Conservation (phyloP, 2,329 filamentous ascomycete genomes). For the Diaporthe vaccinii region DNA sequence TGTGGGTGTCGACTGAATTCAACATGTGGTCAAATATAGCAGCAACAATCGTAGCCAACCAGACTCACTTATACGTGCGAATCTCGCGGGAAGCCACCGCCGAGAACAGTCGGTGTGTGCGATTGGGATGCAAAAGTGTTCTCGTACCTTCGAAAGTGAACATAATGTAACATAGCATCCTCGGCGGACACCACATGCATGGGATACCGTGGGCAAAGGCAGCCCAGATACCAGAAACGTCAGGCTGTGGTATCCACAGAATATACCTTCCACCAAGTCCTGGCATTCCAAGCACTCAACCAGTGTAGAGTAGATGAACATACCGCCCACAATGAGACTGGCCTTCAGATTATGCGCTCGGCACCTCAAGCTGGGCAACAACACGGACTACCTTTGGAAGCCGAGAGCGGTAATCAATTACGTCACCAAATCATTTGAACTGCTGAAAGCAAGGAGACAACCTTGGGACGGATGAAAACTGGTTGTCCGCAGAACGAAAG, state of each 20-base stretch:
- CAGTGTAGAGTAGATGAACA: not conserved
- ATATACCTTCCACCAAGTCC: not conserved
- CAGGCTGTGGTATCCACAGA: not conserved
- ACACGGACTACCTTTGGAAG: not conserved
- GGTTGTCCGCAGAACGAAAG: not conserved
- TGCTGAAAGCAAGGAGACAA: not conserved
- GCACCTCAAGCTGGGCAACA: not conserved
- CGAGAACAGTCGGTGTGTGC: too few species aligned
- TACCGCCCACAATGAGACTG: not conserved
- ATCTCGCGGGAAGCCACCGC: not conserved
- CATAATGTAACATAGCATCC: not conserved
- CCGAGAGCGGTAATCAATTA: not conserved
- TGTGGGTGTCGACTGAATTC: not conserved
- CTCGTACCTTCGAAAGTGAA: not conserved
- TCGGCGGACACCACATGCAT: not conserved
- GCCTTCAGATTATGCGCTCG: not conserved
- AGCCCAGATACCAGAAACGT: not conserved
- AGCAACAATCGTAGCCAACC: not conserved
- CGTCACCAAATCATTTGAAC: not conserved
- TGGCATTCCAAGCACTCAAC: not conserved
- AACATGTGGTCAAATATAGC: not conserved
- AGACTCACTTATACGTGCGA: not conserved
- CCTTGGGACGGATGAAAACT: not conserved
- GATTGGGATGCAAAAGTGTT: not conserved
- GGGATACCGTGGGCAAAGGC: not conserved